phyloP scores from a whole-genome alignment of 495 filamentous ascomycete genomes.

The Hyaloscypha bicolor region DNA sequence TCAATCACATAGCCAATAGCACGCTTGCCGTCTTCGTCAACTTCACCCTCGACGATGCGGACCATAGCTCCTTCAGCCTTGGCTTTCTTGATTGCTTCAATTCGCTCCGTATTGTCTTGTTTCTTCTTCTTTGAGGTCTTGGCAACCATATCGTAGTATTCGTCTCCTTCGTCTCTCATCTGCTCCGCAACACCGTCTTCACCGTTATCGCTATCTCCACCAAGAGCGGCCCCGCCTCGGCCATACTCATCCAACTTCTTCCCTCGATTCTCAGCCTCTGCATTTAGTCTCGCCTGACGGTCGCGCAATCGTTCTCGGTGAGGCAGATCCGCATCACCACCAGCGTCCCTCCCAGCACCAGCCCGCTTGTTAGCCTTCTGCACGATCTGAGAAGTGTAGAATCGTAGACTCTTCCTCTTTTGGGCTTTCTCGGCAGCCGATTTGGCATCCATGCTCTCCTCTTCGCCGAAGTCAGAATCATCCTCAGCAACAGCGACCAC shows the following conservation, averaged over 20 bases:
- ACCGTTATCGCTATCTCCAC: slow-evolving; percentile 61
- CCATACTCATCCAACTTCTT: slow-evolving; percentile 57
- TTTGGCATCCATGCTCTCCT: slow-evolving; percentile 48
- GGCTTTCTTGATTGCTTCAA: slow-evolving; percentile 47
- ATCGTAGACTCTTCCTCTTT: slow-evolving; percentile 85
- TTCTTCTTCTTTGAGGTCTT: slow-evolving; percentile 69
- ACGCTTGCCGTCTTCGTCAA: slow-evolving; percentile 78
- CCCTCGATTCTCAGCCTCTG: slow-evolving; percentile 83
- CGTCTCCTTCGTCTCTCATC: slow-evolving; percentile 64
- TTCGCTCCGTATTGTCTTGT: slow-evolving; percentile 57
- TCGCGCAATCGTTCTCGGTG: slow-evolving; percentile 86
- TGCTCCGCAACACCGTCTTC: slow-evolving; percentile 57
- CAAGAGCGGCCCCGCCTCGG: slow-evolving; percentile 49
- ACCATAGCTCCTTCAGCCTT: slow-evolving; percentile 46
- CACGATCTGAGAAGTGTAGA: slow-evolving; percentile 95
- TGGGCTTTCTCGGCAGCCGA: slow-evolving; percentile 77
- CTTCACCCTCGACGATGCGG: slow-evolving; percentile 61
- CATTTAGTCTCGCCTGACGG: slow-evolving; percentile 79
- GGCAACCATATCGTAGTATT: slow-evolving; percentile 89
- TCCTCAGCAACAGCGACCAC: slow-evolving; percentile 9
- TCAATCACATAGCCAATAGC: slow-evolving; percentile 88
- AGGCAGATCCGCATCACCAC: slow-evolving; percentile 91
- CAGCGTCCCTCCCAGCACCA: slow-evolving; percentile 77
- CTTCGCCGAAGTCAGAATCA: slow-evolving; percentile 71
- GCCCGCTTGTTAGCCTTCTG: slow-evolving; percentile 88